Percentiles rank a stretch among this genome's conserved stretches.
Conservation (phyloP, 1,139 yeast genomes). For the Entelexis sorbosivorans region DNA sequence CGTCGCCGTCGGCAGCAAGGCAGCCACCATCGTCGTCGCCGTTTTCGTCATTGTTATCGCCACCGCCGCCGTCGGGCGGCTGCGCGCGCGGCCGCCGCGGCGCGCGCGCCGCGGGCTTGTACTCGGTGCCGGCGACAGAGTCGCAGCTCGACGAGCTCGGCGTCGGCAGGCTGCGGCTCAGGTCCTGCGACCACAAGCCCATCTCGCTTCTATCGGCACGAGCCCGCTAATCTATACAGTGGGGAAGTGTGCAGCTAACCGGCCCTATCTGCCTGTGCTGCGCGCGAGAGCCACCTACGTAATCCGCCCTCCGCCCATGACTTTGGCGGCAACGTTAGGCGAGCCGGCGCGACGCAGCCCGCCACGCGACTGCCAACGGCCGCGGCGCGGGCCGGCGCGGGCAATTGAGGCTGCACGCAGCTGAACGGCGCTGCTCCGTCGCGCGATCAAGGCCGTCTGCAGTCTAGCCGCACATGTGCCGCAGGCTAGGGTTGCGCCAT, state of each 20-base stretch:
- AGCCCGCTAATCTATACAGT: neutral
- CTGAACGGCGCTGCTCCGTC: no score
- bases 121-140: neutral
- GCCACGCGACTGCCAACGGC: no score
- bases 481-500: neutral
- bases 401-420: no score
- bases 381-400: no score
- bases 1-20: neutral
- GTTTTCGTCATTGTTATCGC: neutral
- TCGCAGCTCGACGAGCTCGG: constrained; percentile 1
- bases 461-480: no score
- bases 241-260: neutral
- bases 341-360: no score
- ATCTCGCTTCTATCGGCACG: neutral
- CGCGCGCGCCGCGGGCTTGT: neutral
- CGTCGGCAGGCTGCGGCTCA: neutral
- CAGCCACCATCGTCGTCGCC: neutral
- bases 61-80: neutral
- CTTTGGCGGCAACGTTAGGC: no score
- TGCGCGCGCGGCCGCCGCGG: neutral
- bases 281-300: neutral
- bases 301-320: no score
- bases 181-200: neutral
- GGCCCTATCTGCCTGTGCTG: neutral
- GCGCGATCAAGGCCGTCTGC: no score